Base-by-base conservation (phyloP, 1,139 yeast genomes). In the Suhomyces panamericanus region DNA sequence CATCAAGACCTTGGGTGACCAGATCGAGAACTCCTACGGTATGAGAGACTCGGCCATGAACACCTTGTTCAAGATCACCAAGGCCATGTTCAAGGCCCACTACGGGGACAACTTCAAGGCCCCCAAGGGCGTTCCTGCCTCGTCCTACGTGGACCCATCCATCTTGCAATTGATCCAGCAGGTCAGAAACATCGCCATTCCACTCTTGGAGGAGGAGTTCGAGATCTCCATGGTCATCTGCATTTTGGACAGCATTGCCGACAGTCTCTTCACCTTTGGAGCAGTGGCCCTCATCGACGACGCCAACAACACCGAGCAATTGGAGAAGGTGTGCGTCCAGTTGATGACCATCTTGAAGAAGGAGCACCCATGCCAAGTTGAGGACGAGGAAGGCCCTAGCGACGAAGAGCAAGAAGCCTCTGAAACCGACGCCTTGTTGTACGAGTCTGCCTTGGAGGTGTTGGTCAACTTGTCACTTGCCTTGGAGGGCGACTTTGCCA, bases 21-120 rank as follows among this genome's bases (percentile, higher is more conserved):
- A 87, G 68, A 80, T 85, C 50, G 89, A 83, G 52, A 91, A 86
- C 63, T 89, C 96, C 43, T 89, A 87, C 60, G 96, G 96, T 61
- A 82, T 91, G 76, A 83, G 96, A 64, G 95, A 87, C 69, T 83
- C 95, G 49, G 91, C 97, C 39, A 71, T 91, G 66, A 74, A 78
- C 48, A 79, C 93, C 42, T 73, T 91, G 63, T 91, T 96, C 95
- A 86, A 83, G 59, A 80, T 91, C 55, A 84, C 83, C 48, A 78
- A 78, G 57, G 86, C 96, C 33, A 78, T 87, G 77, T 80, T 83
- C 66, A 74, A 78, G 46, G 78, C 82, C 41, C 72, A 77, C 47
- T 68, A 77, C 50, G 80, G 78, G 42, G 73, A 70, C 51, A 69
- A 67, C 52, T 66, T 70, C 67, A 70, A 77, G 52, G 83, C 83